Base-by-base conservation (phyloP, 139 green algal species). In the Auxenochlorella pyrenoidosa region DNA sequence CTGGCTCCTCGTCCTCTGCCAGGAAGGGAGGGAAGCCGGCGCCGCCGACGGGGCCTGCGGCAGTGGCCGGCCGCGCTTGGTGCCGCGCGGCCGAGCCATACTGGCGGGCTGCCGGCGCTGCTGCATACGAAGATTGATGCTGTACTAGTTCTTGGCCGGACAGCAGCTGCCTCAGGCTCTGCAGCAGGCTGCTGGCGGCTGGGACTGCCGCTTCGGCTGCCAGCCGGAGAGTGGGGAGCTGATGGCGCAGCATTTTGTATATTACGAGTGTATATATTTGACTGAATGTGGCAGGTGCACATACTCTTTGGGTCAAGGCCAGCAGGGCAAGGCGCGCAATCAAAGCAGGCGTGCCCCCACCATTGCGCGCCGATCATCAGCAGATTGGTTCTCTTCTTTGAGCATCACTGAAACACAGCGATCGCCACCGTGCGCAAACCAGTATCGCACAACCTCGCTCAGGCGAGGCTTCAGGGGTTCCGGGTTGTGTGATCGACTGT, bases 1-100 rank as follows among this genome's bases (percentile, higher is more conserved):
- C 36, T 18, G 63, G 60, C 68, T 81, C 68, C 10, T 71, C 82
- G 18, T 84, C 79, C 79, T 83, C 73, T 32, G 36, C 75, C 43
- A 59, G 22, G 43, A 40, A 34, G 75, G 44, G 13, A 4, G 43
- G 43, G 43, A 81, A 66, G 18, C 32, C 76, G 51, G 18, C 47
- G 76, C 72, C 72, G 5, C 36, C 40, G 0, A 58, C 40, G 40
- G 36, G 5, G 75, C 30, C 75, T 43, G 75, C 75, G 75, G 75
- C 75, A 10, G 75, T 24, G 44, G 51, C 43, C 15, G 75, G 28
- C 75, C 75, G 75, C 75, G 36, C 75, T 30, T 76, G 70, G n/a
- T 76, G 70, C 70, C 54, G 54, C 54, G 43, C 36, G 28, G 44
- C 75, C 43, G 40, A 44, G 80, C 58, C 34, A 51, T 83, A 83